Evolutionary conservation across 345 rosid genomes (phyloP).

Genomic region (Tarenaya hassleriana): DNA sequence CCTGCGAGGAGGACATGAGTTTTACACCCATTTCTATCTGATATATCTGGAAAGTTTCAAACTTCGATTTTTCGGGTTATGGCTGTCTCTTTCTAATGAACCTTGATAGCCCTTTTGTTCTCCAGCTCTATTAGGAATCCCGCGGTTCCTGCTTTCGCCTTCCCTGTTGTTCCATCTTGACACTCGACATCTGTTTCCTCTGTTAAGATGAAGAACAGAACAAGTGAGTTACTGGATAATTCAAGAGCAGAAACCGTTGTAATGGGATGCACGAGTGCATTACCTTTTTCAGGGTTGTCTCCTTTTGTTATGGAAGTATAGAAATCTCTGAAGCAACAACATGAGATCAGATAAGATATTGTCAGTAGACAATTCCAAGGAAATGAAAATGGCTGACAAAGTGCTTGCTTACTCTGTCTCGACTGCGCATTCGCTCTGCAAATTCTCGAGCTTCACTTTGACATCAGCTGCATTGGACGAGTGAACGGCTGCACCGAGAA

Average conservation of each 20-base stretch:
- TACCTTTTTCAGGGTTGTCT: slow-evolving; percentile 29
- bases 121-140: slow-evolving; percentile 58
- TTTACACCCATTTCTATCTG: slow-evolving; percentile 6
- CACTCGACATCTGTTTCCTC: slow-evolving; percentile 32
- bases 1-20: slow-evolving; percentile 37
- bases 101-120: slow-evolving; percentile 69
- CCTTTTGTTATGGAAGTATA: slow-evolving; percentile 21
- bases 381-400: not conserved
- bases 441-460: slow-evolving; percentile 44
- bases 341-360: slow-evolving; percentile 2
- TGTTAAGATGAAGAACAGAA: slow-evolving; percentile 11
- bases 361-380: not conserved
- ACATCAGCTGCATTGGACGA: slow-evolving; percentile 70
- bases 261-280: not conserved
- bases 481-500: slow-evolving; percentile 73
- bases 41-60: slow-evolving; percentile 14
- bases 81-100: slow-evolving; percentile 27
- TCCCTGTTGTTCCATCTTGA: slow-evolving; percentile 24
- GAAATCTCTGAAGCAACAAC: slow-evolving; percentile 20
- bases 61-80: slow-evolving; percentile 15
- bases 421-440: slow-evolving; percentile 24
- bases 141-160: slow-evolving; percentile 47
- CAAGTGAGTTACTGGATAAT: not conserved
- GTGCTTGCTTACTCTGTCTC: slow-evolving; percentile 31
- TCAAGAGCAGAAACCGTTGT: not conserved